These are phyloP conservation scores for Bolboschoenoplectus hybrid DNA, from an alignment of 202 grass and related monocot species.

Conservation along the genomic window DNA sequence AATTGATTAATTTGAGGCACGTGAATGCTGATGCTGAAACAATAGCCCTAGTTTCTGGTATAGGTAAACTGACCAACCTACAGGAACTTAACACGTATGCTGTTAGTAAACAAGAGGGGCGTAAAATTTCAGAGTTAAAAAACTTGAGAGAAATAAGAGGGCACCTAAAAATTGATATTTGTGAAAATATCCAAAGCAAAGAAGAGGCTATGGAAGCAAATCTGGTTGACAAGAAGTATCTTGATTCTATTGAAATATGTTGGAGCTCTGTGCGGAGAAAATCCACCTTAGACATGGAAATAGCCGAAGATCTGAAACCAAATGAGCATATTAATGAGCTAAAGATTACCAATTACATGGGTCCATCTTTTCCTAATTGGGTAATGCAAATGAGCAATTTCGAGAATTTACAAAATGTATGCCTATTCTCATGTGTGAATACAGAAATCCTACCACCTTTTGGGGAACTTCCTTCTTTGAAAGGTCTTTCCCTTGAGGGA, in stretches of 20 bases:
- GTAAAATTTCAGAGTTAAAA: conserved; percentile 42
- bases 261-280: neutral
- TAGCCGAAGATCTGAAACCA: conserved; percentile 42
- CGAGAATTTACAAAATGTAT: neutral
- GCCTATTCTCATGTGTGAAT: neutral
- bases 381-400: neutral
- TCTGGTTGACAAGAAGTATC: conserved; percentile 34
- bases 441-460: conserved; percentile 37
- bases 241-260: neutral
- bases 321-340: conserved; percentile 26
- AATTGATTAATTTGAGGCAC: conserved; percentile 29
- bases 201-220: conserved; percentile 33
- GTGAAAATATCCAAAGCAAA: conserved; percentile 38
- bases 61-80: conserved; percentile 40
- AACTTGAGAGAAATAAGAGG: conserved; percentile 40
- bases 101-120: conserved; percentile 35
- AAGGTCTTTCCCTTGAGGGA: neutral
- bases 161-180: conserved; percentile 5
- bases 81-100: conserved; percentile 39
- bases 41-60: neutral
- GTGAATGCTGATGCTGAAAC: neutral
- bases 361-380: conserved; percentile 29
- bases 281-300: conserved; percentile 27
- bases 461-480: conserved; percentile 38
- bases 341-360: conserved; percentile 27